A percentile compares a stretch with the other conserved stretches of the same genome.
Conservation (phyloP, 352 stramenopile species). For the Pseudoperonospora humuli region DNA sequence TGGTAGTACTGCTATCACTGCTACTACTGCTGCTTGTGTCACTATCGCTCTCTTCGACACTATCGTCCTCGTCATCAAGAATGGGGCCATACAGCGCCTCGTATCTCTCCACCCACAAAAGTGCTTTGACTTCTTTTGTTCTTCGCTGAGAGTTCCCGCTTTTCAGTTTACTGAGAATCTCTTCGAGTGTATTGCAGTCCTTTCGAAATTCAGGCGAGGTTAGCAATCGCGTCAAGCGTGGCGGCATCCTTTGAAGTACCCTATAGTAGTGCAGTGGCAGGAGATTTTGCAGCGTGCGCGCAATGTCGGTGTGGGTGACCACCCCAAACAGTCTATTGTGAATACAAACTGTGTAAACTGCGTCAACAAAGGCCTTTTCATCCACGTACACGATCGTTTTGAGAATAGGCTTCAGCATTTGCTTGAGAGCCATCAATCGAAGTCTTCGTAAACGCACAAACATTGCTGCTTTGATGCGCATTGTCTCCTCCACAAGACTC, state of each 20-base stretch:
- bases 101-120: constrained; percentile 41
- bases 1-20: constrained; percentile 3
- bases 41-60: constrained; percentile 5
- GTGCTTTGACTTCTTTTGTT: constrained; percentile 29
- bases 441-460: constrained; percentile 32
- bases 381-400: constrained; percentile 32
- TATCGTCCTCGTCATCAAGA: constrained; percentile 8
- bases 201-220: constrained; percentile 16
- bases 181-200: constrained; percentile 19
- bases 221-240: constrained; percentile 4
- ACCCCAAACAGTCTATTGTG: constrained; percentile 30
- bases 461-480: constrained; percentile 27
- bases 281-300: constrained; percentile 25
- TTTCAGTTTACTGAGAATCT: constrained; percentile 19
- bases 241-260: constrained; percentile 21
- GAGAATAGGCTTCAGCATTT: constrained; percentile 32
- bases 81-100: constrained; percentile 20
- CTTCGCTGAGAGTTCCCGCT: not conserved
- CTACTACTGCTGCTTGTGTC: constrained; percentile 1
- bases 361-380: constrained; percentile 37
- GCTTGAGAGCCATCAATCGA: constrained; percentile 38
- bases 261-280: constrained; percentile 31
- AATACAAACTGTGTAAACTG: constrained; percentile 32
- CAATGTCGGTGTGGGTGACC: constrained; percentile 27
- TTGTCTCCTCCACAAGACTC: constrained; percentile 28